phyloP scores from a whole-genome alignment of 768 basidiomycete species.

The Coprinopsis cinerea region DNA sequence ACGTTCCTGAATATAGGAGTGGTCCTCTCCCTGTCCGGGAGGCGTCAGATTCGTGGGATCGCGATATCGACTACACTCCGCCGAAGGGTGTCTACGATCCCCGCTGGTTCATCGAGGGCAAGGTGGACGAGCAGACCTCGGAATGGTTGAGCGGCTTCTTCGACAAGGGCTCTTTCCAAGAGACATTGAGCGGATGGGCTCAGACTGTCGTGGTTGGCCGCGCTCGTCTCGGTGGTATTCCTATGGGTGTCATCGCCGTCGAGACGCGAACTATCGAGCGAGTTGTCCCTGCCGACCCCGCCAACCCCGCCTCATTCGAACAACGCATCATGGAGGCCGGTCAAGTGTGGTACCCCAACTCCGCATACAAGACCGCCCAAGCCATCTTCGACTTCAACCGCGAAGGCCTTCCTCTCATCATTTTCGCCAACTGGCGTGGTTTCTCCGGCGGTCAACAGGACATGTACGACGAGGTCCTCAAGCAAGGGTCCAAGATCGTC shows the following conservation, averaged over 20 bases:
- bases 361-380: conserved; percentile 98
- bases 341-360: conserved; percentile 99
- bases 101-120: conserved; percentile 96
- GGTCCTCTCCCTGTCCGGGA: conserved; percentile 75
- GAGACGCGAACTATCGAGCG: conserved; percentile 97
- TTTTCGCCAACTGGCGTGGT: conserved; percentile 99
- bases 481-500: conserved; percentile 97
- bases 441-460: conserved; percentile 99
- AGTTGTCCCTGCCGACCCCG: conserved; percentile 94
- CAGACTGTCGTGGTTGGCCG: conserved; percentile 98
- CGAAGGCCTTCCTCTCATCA: conserved; percentile 93
- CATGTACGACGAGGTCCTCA: conserved; percentile 97
- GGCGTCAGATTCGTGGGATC: conserved; percentile 80
- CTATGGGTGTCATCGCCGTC: conserved; percentile 96
- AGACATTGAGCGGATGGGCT: conserved; percentile 98
- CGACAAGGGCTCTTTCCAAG: conserved; percentile 96
- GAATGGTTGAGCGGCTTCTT: conserved; percentile 90
- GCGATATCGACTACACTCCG: conserved; percentile 82
- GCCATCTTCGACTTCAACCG: conserved; percentile 99
- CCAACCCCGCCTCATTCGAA: conserved; percentile 94
- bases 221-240: conserved; percentile 93
- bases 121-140: conserved; percentile 72
- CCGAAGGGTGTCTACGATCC: conserved; percentile 97
- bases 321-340: conserved; percentile 99
- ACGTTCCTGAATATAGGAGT: conserved; percentile 80